Evolutionary conservation across 495 filamentous ascomycete species (phyloP).

Genomic region (Lophiotrema nucula): DNA sequence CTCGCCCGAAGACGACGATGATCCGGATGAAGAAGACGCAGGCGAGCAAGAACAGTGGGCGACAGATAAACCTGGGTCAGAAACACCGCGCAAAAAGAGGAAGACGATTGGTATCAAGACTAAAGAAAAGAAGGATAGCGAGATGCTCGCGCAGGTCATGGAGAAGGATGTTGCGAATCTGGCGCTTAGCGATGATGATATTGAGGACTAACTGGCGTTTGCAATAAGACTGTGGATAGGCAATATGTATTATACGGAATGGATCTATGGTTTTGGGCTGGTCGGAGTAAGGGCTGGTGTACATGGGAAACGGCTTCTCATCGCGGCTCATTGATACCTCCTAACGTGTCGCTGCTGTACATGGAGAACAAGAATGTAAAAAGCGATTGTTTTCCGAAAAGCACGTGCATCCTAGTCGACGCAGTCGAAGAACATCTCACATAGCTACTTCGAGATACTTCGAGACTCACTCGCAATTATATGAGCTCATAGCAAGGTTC

Average conservation of each 20-base stretch:
- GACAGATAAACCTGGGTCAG: conserved; percentile 47
- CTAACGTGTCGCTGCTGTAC: no score
- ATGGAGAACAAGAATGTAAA: no score
- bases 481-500: no score
- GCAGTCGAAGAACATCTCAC: no score
- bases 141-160: conserved; percentile 17
- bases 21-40: conserved; percentile 43
- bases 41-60: conserved; percentile 52
- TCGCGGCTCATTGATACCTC: no score
- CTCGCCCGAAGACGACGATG: conserved; percentile 29
- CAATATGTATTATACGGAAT: neutral
- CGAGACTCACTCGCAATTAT: no score
- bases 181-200: conserved; percentile 91
- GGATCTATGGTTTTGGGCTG: neutral
- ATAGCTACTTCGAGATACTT: no score
- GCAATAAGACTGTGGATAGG: neutral
- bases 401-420: no score
- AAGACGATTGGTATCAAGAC: conserved; percentile 12
- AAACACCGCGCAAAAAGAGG: conserved; percentile 4
- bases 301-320: no score
- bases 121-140: conserved; percentile 5
- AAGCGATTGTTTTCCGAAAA: no score
- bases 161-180: conserved; percentile 60
- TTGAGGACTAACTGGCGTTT: conserved; percentile 65
- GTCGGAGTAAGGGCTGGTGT: no score